Percentiles rank a stretch among this genome's conserved stretches.
Conservation (phyloP, 495 filamentous ascomycete genomes). For the Penicillium canescens region DNA sequence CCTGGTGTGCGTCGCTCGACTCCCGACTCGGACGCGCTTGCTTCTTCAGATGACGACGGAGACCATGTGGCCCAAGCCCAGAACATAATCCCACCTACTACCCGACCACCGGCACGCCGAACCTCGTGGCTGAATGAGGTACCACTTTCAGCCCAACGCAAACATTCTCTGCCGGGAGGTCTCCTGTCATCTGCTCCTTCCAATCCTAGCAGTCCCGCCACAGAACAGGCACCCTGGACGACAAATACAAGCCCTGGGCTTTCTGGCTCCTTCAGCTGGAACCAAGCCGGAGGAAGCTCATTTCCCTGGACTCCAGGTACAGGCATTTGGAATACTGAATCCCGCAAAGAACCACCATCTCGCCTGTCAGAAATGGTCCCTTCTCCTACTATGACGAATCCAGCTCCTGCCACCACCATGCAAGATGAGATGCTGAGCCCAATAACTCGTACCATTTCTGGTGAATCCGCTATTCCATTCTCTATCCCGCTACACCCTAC, state of each 20-base stretch:
- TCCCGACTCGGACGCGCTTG: constrained; percentile 89
- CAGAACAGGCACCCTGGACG: constrained; percentile 70
- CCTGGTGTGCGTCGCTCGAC: constrained; percentile 71
- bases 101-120: constrained; percentile 45
- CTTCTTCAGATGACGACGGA: constrained; percentile 88
- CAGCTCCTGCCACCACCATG: constrained; percentile 44
- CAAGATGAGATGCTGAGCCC: constrained; percentile 57
- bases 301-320: constrained; percentile 74
- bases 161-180: constrained; percentile 48
- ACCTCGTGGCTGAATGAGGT: constrained; percentile 58
- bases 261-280: constrained; percentile 58
- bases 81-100: constrained; percentile 33
- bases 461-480: constrained; percentile 74
- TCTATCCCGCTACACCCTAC: constrained; percentile 89
- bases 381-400: constrained; percentile 68
- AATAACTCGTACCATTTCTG: constrained; percentile 51
- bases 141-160: constrained; percentile 44
- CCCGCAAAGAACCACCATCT: constrained; percentile 71
- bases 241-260: constrained; percentile 43
- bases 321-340: constrained; percentile 77
- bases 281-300: constrained; percentile 52
- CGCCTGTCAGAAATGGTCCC: constrained; percentile 74
- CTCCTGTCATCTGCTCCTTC: constrained; percentile 76
- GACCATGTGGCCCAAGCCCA: constrained; percentile 47
- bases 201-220: constrained; percentile 71